Conservation (phyloP, 805 yeast species). For the Kodamaea laetipori region DNA sequence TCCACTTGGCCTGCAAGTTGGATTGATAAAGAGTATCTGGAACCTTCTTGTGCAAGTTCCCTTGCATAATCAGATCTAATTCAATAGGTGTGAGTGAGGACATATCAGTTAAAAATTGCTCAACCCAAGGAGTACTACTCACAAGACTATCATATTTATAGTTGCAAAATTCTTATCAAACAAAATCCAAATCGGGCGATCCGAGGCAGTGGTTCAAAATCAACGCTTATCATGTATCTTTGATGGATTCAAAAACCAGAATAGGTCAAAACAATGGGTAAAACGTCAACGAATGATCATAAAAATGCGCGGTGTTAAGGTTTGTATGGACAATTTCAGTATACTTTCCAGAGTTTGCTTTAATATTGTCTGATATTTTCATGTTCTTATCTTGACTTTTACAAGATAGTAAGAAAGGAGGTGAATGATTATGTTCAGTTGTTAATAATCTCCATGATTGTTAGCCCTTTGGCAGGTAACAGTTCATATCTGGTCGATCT, state of each 20-base stretch:
- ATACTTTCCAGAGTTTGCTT: background rate
- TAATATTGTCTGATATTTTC: background rate
- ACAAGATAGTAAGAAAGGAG: background rate
- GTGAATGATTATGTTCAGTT: too few species aligned
- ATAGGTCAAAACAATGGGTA: conserved; percentile 5
- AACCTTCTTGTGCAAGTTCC: conserved; percentile 39
- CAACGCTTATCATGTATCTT: conserved; percentile 4
- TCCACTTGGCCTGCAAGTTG: conserved; percentile 34
- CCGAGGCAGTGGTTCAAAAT: conserved; percentile 3
- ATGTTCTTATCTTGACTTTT: conserved; percentile 1
- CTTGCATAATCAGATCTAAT: conserved; percentile 27
- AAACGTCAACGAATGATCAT: background rate
- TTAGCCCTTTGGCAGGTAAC: too few species aligned
- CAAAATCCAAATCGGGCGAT: conserved; percentile 7
- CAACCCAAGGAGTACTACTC: background rate
- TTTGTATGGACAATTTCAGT: background rate
- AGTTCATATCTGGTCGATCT: too few species aligned
- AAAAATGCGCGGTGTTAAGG: background rate
- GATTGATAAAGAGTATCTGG: conserved; percentile 33
- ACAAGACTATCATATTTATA: conserved; percentile 5
- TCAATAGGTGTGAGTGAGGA: conserved; percentile 8
- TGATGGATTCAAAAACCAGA: conserved; percentile 12
- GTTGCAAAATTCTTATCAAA: conserved; percentile 11
- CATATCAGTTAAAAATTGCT: conserved; percentile 2
- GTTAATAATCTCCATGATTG: too few species aligned